These are phyloP conservation scores for Asterionellopsis glacialis DNA, from an alignment of 108 stramenopile genomes.

Conservation along the genomic window DNA sequence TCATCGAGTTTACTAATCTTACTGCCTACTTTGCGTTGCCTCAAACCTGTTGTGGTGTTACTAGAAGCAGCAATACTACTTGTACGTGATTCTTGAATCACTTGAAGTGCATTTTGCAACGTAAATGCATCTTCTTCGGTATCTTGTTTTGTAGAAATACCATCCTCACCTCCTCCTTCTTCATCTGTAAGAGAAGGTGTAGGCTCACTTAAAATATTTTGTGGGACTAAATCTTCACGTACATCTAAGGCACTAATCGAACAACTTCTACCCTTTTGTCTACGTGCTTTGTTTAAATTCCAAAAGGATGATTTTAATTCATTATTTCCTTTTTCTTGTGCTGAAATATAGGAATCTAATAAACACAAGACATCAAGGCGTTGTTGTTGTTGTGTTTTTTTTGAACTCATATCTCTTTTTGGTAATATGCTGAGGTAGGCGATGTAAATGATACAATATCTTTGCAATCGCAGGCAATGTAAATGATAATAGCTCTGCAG, in stretches of 20 bases:
- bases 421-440: too few species aligned
- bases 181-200: neutral
- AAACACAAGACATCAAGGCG: neutral
- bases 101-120: neutral
- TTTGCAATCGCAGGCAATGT: too few species aligned
- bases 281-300: conserved; percentile 11
- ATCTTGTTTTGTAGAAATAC: neutral
- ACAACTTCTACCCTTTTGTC: neutral
- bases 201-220: neutral
- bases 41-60: neutral
- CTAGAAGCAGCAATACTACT: neutral
- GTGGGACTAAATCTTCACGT: conserved; percentile 2
- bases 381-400: neutral
- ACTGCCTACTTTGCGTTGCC: conserved; percentile 1
- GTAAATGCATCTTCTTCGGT: conserved; percentile 4
- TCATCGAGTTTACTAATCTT: neutral
- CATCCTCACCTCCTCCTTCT: neutral
- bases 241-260: neutral
- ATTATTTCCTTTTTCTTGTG: neutral
- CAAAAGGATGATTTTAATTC: conserved; percentile 6
- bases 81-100: too few species aligned
- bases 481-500: too few species aligned
- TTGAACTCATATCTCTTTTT: neutral
- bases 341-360: neutral
- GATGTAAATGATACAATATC: too few species aligned